A percentile compares a stretch with the other conserved stretches of the same genome.
Evolutionary conservation across 2,329 filamentous ascomycete genomes (phyloP).

Genomic region (Exophiala sp.): DNA sequence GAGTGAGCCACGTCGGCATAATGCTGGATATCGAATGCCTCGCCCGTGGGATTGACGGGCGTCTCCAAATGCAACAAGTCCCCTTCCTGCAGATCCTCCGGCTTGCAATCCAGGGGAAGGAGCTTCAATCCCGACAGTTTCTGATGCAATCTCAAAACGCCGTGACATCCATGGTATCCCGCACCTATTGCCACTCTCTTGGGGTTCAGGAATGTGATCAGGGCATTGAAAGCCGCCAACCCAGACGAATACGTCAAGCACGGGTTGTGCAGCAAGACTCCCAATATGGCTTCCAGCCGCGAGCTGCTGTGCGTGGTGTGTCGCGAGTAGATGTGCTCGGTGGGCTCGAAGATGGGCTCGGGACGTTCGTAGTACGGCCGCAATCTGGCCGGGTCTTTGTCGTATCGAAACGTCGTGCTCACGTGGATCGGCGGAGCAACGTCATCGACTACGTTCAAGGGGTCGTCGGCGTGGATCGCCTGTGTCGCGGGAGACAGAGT

Average conservation of each 20-base stretch:
- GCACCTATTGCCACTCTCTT: conserved; percentile 72
- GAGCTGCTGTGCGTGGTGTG: conserved; percentile 70
- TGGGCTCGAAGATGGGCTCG: conserved; percentile 38
- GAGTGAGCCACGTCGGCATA: conserved; percentile 68
- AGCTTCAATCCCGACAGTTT: conserved; percentile 70
- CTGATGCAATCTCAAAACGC: conserved; percentile 66
- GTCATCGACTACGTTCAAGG: conserved; percentile 65
- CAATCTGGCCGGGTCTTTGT: conserved; percentile 61
- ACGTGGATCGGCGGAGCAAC: conserved; percentile 86
- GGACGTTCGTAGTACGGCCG: conserved; percentile 38
- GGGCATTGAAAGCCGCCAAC: conserved; percentile 79
- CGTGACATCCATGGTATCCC: conserved; percentile 92
- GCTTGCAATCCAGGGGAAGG: conserved; percentile 63
- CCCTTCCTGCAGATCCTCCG: conserved; percentile 62
- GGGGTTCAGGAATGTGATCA: conserved; percentile 78
- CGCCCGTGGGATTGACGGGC: conserved; percentile 83
- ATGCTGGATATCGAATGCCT: conserved; percentile 64
- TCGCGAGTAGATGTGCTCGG: conserved; percentile 74
- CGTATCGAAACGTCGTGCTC: conserved; percentile 85
- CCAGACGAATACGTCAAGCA: conserved; percentile 76
- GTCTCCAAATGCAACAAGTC: conserved; percentile 91
- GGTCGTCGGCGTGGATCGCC: conserved; percentile 77
- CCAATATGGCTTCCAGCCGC: conserved; percentile 77
- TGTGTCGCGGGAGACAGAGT: conserved; percentile 53
- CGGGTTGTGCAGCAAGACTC: conserved; percentile 62